Base-by-base conservation (phyloP, 176 grass and related monocot genomes). In the Alloteropsis semialata region DNA sequence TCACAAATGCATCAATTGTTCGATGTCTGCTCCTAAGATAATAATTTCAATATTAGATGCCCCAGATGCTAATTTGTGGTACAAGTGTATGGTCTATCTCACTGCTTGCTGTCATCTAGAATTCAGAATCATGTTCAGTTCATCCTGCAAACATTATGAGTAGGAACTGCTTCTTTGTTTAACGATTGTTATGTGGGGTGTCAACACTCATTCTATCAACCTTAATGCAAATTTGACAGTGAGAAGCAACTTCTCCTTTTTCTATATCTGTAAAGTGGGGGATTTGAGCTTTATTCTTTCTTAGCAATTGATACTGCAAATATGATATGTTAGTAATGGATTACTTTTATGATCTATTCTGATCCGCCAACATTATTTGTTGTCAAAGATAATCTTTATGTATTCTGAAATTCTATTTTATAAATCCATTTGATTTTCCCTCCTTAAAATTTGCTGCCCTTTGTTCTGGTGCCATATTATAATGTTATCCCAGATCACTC, bases 1-100 rank as follows among this genome's bases (percentile, higher is more conserved):
- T 67, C 15, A 74, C 10, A 83, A 77, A 67, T 90, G 33, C 65
- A 83, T 74, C 38, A 29, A 67, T 66, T 82, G 24, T 69, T 87
- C 22, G 1, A 33, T 87, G 65, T 87, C 18, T 79, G 76, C 66
- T 77, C 63, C 19, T 78, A 22, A 48, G 56, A 77, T 66, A 78
- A 73, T 82, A 72, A 65, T 78, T 72, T 74, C 60, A 44, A 51
- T 83, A 55, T 51, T 71, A 74, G 54, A 90, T 82, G 73, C 39
- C 71, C 22, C 17, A 86, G 64, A 86, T 79, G 64, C 83, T 64
- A 86, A 69, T 78, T 65, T 78, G 46, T 72, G 72, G 81, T 83
- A 82, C 78, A 82, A 76, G 79, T 83, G 79, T 90, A 90, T 86
- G 88, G 66, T 67, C 73, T 68, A 65, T 83, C 17, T 73, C 58